These are phyloP conservation scores for Penstemon newberryi DNA, from an alignment of 257 asterid genomes.

Conservation along the genomic window DNA sequence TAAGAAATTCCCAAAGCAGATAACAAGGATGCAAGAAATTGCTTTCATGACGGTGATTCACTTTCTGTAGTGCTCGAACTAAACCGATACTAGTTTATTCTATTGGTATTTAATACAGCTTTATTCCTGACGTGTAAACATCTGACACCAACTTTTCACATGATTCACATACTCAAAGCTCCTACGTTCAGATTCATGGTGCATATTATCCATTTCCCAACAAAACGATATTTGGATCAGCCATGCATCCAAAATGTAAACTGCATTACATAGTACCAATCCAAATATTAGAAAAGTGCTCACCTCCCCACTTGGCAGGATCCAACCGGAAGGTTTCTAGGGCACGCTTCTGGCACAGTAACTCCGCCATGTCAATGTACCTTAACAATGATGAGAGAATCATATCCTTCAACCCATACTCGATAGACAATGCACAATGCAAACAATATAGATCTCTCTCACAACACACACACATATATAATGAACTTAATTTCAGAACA, in stretches of 20 bases:
- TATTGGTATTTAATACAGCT: too few species aligned
- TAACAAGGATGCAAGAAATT: too few species aligned
- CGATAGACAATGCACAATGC: constrained; percentile 13
- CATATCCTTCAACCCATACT: not conserved
- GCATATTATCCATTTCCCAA: too few species aligned
- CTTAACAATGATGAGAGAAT: constrained; percentile 34
- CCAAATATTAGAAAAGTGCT: constrained; percentile 16
- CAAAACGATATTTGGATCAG: not conserved
- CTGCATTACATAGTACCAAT: not conserved
- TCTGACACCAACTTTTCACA: too few species aligned
- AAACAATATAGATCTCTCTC: not conserved
- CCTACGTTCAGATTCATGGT: too few species aligned
- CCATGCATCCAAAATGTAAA: constrained; percentile 4
- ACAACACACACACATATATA: not conserved
- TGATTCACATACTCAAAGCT: too few species aligned
- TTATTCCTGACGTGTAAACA: too few species aligned
- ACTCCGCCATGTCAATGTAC: constrained; percentile 98
- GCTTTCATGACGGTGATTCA: too few species aligned
- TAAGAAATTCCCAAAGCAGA: too few species aligned
- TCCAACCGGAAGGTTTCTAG: constrained; percentile 78
- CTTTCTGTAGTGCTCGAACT: too few species aligned
- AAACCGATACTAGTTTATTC: too few species aligned
- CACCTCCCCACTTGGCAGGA: constrained; percentile 98
- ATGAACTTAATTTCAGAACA: constrained; percentile 6
- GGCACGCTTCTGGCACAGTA: constrained; percentile 93